Evolutionary conservation across 176 grass and related monocot genomes (phyloP).

Genomic region (Leersia perrieri): DNA sequence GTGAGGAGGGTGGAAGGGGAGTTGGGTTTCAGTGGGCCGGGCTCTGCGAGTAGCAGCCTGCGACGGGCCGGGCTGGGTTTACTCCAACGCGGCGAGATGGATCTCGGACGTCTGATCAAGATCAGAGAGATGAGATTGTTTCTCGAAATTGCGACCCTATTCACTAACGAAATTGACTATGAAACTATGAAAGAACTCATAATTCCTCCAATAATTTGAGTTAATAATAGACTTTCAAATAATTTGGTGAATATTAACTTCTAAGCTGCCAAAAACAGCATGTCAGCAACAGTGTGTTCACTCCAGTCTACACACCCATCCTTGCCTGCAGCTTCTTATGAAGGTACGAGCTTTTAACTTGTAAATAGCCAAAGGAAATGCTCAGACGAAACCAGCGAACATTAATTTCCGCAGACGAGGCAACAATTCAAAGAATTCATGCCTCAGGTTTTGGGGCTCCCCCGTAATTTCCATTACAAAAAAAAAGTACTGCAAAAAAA

Average conservation of each 20-base stretch:
- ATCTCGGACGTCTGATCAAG: neutral
- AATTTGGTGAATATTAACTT: neutral
- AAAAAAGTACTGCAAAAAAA: neutral
- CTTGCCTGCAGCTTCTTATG: neutral
- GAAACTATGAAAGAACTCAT: neutral
- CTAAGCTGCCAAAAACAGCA: neutral
- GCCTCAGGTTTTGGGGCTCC: neutral
- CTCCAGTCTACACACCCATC: neutral
- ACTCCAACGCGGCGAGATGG: neutral
- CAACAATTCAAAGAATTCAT: neutral
- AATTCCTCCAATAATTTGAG: too few relatives aligned
- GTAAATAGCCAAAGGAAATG: neutral
- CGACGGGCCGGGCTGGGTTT: neutral
- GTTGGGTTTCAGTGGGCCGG: neutral
- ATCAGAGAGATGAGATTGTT: neutral
- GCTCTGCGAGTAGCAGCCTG: too few relatives aligned
- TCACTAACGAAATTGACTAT: too few relatives aligned
- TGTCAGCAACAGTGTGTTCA: neutral
- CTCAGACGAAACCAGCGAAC: neutral
- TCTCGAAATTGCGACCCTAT: too few relatives aligned
- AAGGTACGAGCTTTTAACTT: neutral
- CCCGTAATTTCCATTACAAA: neutral
- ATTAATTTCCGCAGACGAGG: neutral
- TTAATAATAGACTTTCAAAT: too few relatives aligned
- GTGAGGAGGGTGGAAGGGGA: neutral